Base-by-base conservation (phyloP, 805 yeast genomes). In the Tetrapisispora namnaoensis region DNA sequence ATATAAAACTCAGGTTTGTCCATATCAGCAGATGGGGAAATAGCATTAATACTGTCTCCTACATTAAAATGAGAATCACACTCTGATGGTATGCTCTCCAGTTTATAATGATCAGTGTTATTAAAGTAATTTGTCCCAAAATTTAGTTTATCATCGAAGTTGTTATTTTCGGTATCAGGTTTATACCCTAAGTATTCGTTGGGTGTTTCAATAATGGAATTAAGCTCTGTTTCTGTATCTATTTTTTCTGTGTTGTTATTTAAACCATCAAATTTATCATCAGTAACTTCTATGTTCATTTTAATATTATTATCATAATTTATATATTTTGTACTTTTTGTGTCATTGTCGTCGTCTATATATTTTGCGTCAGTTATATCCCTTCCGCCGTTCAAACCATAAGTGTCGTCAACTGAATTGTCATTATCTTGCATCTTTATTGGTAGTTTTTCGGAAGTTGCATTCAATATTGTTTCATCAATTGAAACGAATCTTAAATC, bases 181-280 rank as follows among this genome's bases (percentile, higher is more conserved):
- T 24, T 40, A 13, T n/a, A 16, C 13, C 13, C 10, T 11, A 24
- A 7, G 27, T 40, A 40, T 27, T 42, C 32, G 35, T 35, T 42
- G 21, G 58, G 55, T n/a, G 55, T 53, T 17, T 22, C 16, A 8
- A 17, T 4, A 13, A 46, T 46, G 3, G 49, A 46, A 36, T 41
- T 36, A 22, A 24, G 14, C 16, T 38, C 47, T 37, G 21, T 7
- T 6, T 21, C 41, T 2, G 37, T 4, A 7, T 20, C n/a, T 18
- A 11, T 37, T 11, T 22, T 6, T 27, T 28, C 22, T 20, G 9
- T 38, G 2, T 30, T 10, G 4, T 24, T 20, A 30, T 20, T 16
- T 38, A 4, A 6, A 1, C 11, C 28, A 17, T 30, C n/a, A 10
- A 13, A 11, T 28, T 7, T 3, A 20, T 30, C 17, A 21, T 22